Base-by-base conservation (phyloP, 2,329 filamentous ascomycete species). In the Colletotrichum chrysophilum region DNA sequence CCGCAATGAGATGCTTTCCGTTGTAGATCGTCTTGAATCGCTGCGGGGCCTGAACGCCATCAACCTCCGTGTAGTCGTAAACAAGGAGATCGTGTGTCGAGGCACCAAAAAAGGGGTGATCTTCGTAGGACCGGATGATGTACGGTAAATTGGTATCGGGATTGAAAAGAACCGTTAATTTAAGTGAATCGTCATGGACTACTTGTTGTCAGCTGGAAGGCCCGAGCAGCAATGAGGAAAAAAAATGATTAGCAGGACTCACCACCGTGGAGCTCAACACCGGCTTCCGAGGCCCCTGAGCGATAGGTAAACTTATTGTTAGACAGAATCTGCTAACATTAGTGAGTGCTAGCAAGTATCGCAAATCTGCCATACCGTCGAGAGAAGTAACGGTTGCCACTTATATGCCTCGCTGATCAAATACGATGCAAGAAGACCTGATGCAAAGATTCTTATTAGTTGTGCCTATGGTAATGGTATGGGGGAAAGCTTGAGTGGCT, bases 51-150 rank as follows among this genome's bases (percentile, higher is more conserved):
- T 66, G 43, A 3, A 78, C 61, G 4, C 76, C 76, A 5, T 67
- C 28, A 18, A 75, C 62, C 52, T 69, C 62, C 12, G 26, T 62
- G 16, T 78, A 77, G 61, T 76, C 66, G 24, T 67, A 68, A n/a
- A 77, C 70, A 12, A 70, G 60, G 6, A 77, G 61, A 30, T 78
- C 77, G 9, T 62, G 71, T 18, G 71, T 74, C 1, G 71, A 75
- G 52, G 16, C 32, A 24, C 77, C 77, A 16, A 77, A 73, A 18
- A 78, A 73, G 13, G 56, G 68, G 32, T 65, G 76, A 32, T 75
- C 34, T 64, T 77, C 75, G 30, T 75, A 75, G 4, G 75, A 56
- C 5, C 75, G 71, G 7, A 77, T 62, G 10, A 71, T 43, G 36
- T 71, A 74, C 10, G 71, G 75, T 4, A 71, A 55, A 36, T 36